phyloP scores from a whole-genome alignment of 2,329 filamentous ascomycete species.

The Lasiodiplodia gonubiensis region DNA sequence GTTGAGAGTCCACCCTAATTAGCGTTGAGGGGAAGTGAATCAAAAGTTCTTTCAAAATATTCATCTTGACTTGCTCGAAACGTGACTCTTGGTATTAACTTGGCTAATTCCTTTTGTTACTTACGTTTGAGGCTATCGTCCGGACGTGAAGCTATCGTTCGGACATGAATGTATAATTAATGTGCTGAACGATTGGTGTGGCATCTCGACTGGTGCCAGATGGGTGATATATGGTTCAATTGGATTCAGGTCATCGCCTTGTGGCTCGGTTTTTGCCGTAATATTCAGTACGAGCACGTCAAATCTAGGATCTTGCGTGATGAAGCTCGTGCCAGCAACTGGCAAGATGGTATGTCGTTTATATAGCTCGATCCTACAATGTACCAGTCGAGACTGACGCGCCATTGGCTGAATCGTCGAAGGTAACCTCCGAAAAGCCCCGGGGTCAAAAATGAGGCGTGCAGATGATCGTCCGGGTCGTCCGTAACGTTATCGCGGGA shows the following conservation, averaged over 20 bases:
- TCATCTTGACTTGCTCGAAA: too few relatives aligned
- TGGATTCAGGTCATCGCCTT: background rate
- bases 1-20: background rate
- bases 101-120: too few relatives aligned
- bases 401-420: background rate
- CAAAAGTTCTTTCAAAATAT: constrained; percentile 11
- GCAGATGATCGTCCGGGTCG: constrained; percentile 2
- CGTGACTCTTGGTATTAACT: background rate
- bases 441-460: constrained; percentile 1
- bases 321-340: constrained; percentile 22
- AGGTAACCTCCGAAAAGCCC: constrained; percentile 12
- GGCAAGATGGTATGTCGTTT: constrained; percentile 1
- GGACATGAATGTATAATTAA: background rate
- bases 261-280: background rate
- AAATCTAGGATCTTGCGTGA: background rate
- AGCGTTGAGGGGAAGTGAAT: background rate
- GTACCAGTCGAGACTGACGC: background rate
- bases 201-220: background rate
- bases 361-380: constrained; percentile 1
- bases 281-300: background rate
- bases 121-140: too few relatives aligned
- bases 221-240: background rate
- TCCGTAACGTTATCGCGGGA: constrained; percentile 15
- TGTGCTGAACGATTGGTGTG: background rate
- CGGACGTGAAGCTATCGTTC: too few relatives aligned